These are phyloP conservation scores for Phytophthora cryptogea DNA, from an alignment of 352 stramenopile genomes.

Conservation along the genomic window DNA sequence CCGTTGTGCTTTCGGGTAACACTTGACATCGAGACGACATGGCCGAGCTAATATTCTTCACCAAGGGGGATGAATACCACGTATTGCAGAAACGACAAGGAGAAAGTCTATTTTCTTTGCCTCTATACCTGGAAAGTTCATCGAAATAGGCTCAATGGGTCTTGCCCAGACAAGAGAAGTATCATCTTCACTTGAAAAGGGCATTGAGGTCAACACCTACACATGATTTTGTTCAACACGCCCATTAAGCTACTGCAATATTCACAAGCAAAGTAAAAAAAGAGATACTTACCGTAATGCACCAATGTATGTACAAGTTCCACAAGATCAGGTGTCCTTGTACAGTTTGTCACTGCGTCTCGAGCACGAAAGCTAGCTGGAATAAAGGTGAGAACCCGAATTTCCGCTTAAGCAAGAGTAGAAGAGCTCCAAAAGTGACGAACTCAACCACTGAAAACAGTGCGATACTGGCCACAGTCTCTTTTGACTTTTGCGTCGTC, in stretches of 20 bases:
- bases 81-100: too few species aligned
- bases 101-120: not conserved
- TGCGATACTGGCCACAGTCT: not conserved
- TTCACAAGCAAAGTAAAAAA: not conserved
- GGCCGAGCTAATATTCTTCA: not conserved
- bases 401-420: not conserved
- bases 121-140: not conserved
- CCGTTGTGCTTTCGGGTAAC: too few species aligned
- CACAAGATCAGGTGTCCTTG: not conserved
- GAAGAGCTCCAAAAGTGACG: not conserved
- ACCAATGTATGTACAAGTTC: not conserved
- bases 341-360: not conserved
- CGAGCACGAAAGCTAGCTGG: not conserved
- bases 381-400: not conserved
- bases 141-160: not conserved
- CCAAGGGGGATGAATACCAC: too few species aligned
- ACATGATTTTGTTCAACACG: not conserved
- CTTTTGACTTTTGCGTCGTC: not conserved
- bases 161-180: too few species aligned
- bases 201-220: conserved; percentile 9
- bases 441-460: not conserved
- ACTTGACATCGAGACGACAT: not conserved
- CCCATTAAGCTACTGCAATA: not conserved
- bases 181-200: not conserved
- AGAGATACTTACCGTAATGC: not conserved